phyloP scores from a whole-genome alignment of 192 early-diverging fungal species.

The Coemansia sp. region DNA sequence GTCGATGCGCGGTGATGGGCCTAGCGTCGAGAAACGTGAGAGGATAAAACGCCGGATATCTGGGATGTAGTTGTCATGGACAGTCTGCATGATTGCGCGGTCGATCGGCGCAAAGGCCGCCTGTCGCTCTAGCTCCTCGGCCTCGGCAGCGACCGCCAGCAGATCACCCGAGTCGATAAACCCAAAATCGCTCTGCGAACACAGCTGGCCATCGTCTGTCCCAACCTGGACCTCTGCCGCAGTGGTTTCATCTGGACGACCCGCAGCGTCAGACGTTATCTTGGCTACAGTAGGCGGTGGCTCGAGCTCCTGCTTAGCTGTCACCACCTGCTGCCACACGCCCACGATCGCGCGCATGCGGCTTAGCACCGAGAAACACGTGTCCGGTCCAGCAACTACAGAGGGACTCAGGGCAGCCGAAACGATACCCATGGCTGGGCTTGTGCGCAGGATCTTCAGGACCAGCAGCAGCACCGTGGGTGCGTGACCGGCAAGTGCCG shows the following conservation, averaged over 20 bases:
- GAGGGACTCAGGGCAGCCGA: not conserved
- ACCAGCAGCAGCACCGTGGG: constrained; percentile 28
- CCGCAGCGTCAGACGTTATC: too few relatives aligned
- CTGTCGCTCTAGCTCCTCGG: constrained; percentile 34
- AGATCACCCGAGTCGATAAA: constrained; percentile 40
- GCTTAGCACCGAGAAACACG: not conserved
- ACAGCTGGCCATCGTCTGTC: not conserved
- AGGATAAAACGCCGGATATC: constrained; percentile 34
- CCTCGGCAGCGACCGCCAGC: constrained; percentile 29
- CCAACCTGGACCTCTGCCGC: too few relatives aligned
- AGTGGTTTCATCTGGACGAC: too few relatives aligned
- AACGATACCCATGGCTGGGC: not conserved
- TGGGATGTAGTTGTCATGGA: constrained; percentile 39
- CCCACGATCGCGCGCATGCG: constrained; percentile 1
- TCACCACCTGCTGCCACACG: constrained; percentile 1
- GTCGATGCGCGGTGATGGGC: not conserved
- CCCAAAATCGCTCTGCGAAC: constrained; percentile 29
- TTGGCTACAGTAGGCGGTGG: too few relatives aligned
- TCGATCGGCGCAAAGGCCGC: constrained; percentile 19
- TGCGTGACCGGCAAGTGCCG: constrained; percentile 18
- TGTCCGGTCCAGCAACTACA: not conserved
- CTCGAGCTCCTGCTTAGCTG: not conserved
- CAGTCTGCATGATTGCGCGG: constrained; percentile 6
- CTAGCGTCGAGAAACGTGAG: constrained; percentile 17
- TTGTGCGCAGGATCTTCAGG: constrained; percentile 16